phyloP scores from a whole-genome alignment of 805 yeast genomes.

The Blastobotrys terrestris region DNA sequence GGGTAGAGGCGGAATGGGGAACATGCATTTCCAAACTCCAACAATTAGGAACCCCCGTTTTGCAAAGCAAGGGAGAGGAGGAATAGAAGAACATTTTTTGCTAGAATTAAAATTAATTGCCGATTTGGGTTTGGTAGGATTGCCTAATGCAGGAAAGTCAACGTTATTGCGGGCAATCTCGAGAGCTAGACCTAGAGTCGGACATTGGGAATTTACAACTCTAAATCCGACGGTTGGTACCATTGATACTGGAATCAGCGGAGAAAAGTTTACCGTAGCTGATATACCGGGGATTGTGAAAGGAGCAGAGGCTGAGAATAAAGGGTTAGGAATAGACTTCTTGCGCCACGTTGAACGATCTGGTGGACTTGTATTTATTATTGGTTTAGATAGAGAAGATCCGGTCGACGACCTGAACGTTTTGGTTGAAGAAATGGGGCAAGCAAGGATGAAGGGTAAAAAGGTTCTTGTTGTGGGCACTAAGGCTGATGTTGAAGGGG shows the following conservation, averaged over 20 bases:
- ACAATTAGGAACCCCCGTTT: slow-evolving; percentile 86
- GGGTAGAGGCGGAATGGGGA: slow-evolving; percentile 93
- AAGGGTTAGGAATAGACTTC: slow-evolving; percentile 92
- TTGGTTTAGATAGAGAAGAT: slow-evolving; percentile 60
- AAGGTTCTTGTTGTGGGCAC: slow-evolving; percentile 76
- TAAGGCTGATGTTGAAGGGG: slow-evolving; percentile 75
- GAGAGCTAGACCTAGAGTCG: slow-evolving; percentile 82
- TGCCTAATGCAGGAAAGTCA: slow-evolving; percentile 96
- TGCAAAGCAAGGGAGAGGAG: slow-evolving; percentile 70
- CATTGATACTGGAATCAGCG: slow-evolving; percentile 50
- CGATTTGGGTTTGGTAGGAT: slow-evolving; percentile 87
- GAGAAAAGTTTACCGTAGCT: slow-evolving; percentile 75
- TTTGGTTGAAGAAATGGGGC: slow-evolving; percentile 67
- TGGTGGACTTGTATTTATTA: slow-evolving; percentile 80
- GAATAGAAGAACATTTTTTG: slow-evolving; percentile 58
- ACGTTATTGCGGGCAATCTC: slow-evolving; percentile 83
- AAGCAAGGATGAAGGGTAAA: slow-evolving; percentile 52
- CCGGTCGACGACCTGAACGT: slow-evolving; percentile 63
- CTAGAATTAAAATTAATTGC: slow-evolving; percentile 86
- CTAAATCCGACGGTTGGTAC: slow-evolving; percentile 90
- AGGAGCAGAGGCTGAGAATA: slow-evolving; percentile 71
- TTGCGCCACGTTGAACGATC: slow-evolving; percentile 89
- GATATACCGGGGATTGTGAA: slow-evolving; percentile 94
- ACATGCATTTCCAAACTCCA: slow-evolving; percentile 86
- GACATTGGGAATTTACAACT: slow-evolving; percentile 97